Evolutionary conservation across 2,329 filamentous ascomycete species (phyloP), one percentile per base, ranked within the genome.

Genomic region (Venturia aucupariae): DNA sequence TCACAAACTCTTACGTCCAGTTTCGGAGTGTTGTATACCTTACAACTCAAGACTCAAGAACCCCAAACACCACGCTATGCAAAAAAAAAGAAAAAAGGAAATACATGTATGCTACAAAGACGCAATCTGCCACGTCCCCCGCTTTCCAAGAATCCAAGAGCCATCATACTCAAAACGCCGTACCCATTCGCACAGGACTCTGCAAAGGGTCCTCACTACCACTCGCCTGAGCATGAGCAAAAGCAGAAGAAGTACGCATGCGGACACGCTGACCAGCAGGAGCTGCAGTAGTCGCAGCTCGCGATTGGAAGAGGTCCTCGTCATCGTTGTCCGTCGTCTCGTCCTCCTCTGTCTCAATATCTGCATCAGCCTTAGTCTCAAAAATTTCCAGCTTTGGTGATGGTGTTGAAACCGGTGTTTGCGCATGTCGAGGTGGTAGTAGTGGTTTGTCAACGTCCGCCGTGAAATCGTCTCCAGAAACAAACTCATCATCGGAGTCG

Each of bases 131-230:
- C n/a, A n/a, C n/a, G n/a, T n/a, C n/a, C n/a, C n/a, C 22, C 11
- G n/a, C 8, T 17, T 2, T 41, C 2, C 39, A 41, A 41, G 13
- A 27, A 27, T 1, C 4, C 13, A n/a, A 57, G 27, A 35, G 5
- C 3, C 19, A 30, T 27, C 15, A 19, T 13, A 35, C 17, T 57
- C 15, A 57, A 35, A 57, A 57, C 15, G 51, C 51, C 15, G 51
- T 57, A 1, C 51, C 51, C 51, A 57, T 57, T 6, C 51, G 15
- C 2, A 57, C 13, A n/a, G 51, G 51, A 57, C 51, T 57, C 27
- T 57, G 51, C 51, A 57, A 57, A 35, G 51, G 51, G 35, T 57
- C 51, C 30, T 57, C 51, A 19, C 27, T 7, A 57, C 51, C 51
- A n/a, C 51, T 35, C 5, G 27, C 10, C 30, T 32, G 27, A 32